Percentiles rank a stretch among this genome's conserved stretches.
These are phyloP conservation scores for Penicillium italicum DNA, from an alignment of 2,329 filamentous ascomycete species.

Conservation along the genomic window DNA sequence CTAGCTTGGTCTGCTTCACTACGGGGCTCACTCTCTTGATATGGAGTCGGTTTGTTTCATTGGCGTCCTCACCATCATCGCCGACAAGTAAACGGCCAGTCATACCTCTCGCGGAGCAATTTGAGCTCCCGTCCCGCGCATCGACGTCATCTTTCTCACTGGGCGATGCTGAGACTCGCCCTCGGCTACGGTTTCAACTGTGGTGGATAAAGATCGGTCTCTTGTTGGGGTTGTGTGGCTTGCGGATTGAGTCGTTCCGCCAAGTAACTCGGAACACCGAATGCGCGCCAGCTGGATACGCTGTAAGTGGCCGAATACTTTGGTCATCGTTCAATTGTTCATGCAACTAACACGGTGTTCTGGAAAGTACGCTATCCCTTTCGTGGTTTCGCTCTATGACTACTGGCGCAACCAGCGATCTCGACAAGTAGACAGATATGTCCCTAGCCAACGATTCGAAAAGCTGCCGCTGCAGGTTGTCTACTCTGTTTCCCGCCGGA, in stretches of 20 bases:
- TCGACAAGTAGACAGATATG: slow-evolving; percentile 23
- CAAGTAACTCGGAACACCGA: slow-evolving; percentile 42
- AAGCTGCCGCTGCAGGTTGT: slow-evolving; percentile 13
- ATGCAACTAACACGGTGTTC: slow-evolving; percentile 14
- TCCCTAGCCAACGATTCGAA: slow-evolving; percentile 17
- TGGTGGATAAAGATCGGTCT: slow-evolving; percentile 16
- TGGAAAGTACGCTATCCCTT: slow-evolving; percentile 38
- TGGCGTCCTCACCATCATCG: slow-evolving; percentile 22
- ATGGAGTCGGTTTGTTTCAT: slow-evolving; percentile 34
- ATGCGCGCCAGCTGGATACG: slow-evolving; percentile 39
- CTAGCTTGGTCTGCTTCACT: slow-evolving; percentile 41
- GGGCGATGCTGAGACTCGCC: slow-evolving; percentile 4
- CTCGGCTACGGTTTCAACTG: slow-evolving; percentile 4
- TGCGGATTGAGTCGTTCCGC: slow-evolving; percentile 35
- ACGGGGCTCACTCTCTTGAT: slow-evolving; percentile 39
- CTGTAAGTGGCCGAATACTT: slow-evolving; percentile 25
- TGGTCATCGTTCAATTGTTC: not conserved
- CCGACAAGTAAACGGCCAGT: slow-evolving; percentile 26
- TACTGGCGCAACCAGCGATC: slow-evolving; percentile 34
- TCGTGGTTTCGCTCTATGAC: slow-evolving; percentile 43
- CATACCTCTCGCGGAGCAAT: slow-evolving; percentile 29
- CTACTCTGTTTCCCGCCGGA: slow-evolving; percentile 30
- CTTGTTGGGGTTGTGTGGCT: slow-evolving; percentile 6
- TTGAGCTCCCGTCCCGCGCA: slow-evolving; percentile 22
- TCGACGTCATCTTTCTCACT: slow-evolving; percentile 12